These are phyloP conservation scores for Furculomyces boomerangus DNA, from an alignment of 371 early-diverging fungal species.

Conservation along the genomic window DNA sequence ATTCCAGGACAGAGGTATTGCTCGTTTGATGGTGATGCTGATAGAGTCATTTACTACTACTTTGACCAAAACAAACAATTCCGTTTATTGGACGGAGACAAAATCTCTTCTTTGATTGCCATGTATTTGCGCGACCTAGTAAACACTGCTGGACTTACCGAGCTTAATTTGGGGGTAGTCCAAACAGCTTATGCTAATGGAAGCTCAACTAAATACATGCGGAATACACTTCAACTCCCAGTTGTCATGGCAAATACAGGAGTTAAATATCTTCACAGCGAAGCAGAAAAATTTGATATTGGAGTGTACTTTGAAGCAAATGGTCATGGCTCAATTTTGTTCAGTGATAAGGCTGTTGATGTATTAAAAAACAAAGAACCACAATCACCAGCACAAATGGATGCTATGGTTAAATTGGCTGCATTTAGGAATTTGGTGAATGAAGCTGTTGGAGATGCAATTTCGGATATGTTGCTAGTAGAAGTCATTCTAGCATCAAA, in stretches of 20 bases:
- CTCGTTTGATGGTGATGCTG: conserved; percentile 98
- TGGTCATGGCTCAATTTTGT: conserved; percentile 98
- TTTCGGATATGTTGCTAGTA: conserved; percentile 92
- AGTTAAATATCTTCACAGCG: conserved; percentile 98
- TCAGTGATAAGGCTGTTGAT: conserved; percentile 64
- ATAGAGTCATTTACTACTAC: conserved; percentile 95
- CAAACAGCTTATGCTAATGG: conserved; percentile 99
- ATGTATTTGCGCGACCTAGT: conserved; percentile 79
- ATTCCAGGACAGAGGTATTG: conserved; percentile 53
- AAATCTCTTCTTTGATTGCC: conserved; percentile 87
- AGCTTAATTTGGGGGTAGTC: conserved; percentile 84
- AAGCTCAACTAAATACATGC: conserved; percentile 80
- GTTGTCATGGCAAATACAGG: conserved; percentile 93
- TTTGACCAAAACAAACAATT: conserved; percentile 51
- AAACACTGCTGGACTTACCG: conserved; percentile 46
- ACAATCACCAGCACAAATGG: conserved; percentile 58
- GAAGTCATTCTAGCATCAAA: conserved; percentile 79
- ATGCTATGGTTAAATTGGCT: conserved; percentile 53
- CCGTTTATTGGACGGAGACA: conserved; percentile 92
- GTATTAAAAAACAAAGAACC: conserved; percentile 39
- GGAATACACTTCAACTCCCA: conserved; percentile 71
- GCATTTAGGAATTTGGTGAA: conserved; percentile 86
- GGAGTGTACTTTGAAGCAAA: conserved; percentile 99
- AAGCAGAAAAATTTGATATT: conserved; percentile 91
- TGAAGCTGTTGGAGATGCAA: conserved; percentile 97